phyloP scores from a whole-genome alignment of 2,329 filamentous ascomycete genomes.

The Trichoderma oligosporum region DNA sequence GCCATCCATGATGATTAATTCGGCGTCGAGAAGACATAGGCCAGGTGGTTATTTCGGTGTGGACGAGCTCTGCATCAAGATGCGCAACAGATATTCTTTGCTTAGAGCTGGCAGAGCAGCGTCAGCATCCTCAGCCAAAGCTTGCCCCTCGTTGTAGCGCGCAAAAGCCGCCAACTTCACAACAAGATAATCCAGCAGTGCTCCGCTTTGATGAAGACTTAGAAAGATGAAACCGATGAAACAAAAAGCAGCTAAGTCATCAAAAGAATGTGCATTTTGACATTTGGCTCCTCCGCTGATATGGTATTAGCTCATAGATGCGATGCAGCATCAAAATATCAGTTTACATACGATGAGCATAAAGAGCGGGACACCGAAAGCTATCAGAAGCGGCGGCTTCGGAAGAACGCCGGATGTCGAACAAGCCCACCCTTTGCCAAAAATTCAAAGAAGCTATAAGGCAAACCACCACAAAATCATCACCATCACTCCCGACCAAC shows the following conservation, averaged over 20 bases:
- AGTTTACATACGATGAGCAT: too few relatives aligned
- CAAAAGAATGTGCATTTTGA: background rate
- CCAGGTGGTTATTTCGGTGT: constrained; percentile 1
- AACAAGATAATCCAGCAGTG: background rate
- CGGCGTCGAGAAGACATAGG: constrained; percentile 20
- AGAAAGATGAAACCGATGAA: too few relatives aligned
- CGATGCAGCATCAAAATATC: background rate
- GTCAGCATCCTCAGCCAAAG: background rate
- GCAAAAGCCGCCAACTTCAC: background rate
- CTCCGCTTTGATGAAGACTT: too few relatives aligned
- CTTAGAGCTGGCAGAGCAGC: constrained; percentile 8
- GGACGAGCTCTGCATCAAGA: constrained; percentile 8
- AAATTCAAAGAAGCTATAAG: constrained; percentile 22
- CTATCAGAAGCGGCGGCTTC: constrained; percentile 26
- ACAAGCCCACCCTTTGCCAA: constrained; percentile 7
- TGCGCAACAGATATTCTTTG: constrained; percentile 6
- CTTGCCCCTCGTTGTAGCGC: constrained; percentile 15
- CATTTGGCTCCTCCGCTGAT: background rate
- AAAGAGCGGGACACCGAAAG: background rate
- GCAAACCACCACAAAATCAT: constrained; percentile 8
- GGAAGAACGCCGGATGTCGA: constrained; percentile 32
- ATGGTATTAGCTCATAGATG: background rate
- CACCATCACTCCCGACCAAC: background rate
- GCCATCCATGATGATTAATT: constrained; percentile 61
- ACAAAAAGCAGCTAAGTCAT: background rate